A percentile compares a stretch with the other conserved stretches of the same genome.
These are phyloP conservation scores for Pneumocystis jirovecii DNA, from an alignment of 1,139 yeast species.

Conservation along the genomic window DNA sequence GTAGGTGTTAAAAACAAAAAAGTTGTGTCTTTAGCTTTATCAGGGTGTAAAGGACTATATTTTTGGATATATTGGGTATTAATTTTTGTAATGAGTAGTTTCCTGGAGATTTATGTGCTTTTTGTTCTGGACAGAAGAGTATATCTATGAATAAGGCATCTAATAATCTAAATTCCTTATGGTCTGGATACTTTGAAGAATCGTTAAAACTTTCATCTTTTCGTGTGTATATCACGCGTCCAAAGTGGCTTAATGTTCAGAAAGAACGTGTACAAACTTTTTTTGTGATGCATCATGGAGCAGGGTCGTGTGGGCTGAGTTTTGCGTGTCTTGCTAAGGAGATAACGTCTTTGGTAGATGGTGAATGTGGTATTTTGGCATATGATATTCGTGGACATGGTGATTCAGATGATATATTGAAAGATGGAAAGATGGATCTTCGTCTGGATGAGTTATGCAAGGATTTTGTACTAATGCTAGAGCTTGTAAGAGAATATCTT, in stretches of 20 bases:
- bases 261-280: constrained; percentile 32
- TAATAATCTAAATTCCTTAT: not conserved
- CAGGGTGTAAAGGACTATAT: not conserved
- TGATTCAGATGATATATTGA: constrained; percentile 24
- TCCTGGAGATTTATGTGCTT: not conserved
- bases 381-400: constrained; percentile 87
- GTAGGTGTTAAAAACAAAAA: too few species aligned
- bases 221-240: constrained; percentile 47
- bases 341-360: constrained; percentile 16
- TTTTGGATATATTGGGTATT: not conserved
- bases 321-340: constrained; percentile 34
- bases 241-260: constrained; percentile 21
- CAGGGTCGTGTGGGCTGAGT: constrained; percentile 76
- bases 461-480: constrained; percentile 42
- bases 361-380: constrained; percentile 43
- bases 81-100: not conserved
- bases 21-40: too few species aligned
- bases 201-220: constrained; percentile 23
- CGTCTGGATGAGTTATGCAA: constrained; percentile 37
- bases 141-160: constrained; percentile 3
- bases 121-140: constrained; percentile 9
- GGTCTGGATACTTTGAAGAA: constrained; percentile 14
- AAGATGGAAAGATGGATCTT: constrained; percentile 27
- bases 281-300: constrained; percentile 79
- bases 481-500: constrained; percentile 22